phyloP scores from a whole-genome alignment of 2,329 filamentous ascomycete species.

The Epicoccum sorghinum region DNA sequence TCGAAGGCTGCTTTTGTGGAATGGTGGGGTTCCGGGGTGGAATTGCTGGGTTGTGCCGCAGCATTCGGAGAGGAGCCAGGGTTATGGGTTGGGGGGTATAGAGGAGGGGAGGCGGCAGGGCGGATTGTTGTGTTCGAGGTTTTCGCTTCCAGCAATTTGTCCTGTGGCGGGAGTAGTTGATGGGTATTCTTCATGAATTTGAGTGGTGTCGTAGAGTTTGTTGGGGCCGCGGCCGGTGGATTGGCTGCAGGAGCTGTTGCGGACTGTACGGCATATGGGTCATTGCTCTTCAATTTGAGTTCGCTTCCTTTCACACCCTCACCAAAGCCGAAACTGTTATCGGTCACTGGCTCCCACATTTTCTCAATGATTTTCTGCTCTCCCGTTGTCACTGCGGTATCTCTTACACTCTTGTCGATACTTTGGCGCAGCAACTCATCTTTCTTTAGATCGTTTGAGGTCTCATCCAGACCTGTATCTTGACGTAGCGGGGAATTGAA shows the following conservation, averaged over 20 bases:
- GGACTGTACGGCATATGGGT: not conserved
- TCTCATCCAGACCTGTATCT: conserved; percentile 43
- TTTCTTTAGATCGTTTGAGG: conserved; percentile 27
- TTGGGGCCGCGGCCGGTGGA: too few relatives aligned
- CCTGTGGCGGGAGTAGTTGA: not conserved
- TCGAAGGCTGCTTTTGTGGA: conserved; percentile 15
- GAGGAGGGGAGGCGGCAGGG: conserved; percentile 31
- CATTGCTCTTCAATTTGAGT: conserved; percentile 16
- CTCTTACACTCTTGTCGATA: conserved; percentile 31
- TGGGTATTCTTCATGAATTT: not conserved
- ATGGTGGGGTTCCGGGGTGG: conserved; percentile 3
- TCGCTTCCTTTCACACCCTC: conserved; percentile 24
- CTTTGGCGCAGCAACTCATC: conserved; percentile 34
- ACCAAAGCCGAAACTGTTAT: conserved; percentile 17
- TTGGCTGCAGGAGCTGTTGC: not conserved
- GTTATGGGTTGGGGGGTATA: not conserved
- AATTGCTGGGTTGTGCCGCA: not conserved
- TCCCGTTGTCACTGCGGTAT: conserved; percentile 19
- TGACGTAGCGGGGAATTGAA: conserved; percentile 42
- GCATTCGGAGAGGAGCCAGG: not conserved
- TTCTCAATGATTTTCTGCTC: conserved; percentile 30
- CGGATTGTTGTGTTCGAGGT: conserved; percentile 40
- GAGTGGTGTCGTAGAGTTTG: not conserved
- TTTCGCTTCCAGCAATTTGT: conserved; percentile 40
- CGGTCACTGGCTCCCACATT: conserved; percentile 37